A percentile compares a stretch with the other conserved stretches of the same genome.
Evolutionary conservation across 2,329 filamentous ascomycete genomes (phyloP).

Genomic region (Cyclaneusma minus): DNA sequence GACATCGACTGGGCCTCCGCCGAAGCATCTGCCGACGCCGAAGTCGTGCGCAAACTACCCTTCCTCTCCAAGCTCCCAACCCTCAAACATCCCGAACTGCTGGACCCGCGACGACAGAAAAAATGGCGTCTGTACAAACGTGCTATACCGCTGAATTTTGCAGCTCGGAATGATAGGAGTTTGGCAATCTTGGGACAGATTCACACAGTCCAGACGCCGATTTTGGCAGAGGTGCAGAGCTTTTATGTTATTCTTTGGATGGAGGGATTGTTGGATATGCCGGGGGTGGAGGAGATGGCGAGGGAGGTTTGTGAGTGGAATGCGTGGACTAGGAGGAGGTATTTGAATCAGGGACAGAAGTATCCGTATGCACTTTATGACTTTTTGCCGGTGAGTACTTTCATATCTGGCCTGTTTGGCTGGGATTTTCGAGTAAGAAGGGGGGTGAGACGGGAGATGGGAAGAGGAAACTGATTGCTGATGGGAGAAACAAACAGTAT

Average conservation of each 20-base stretch:
- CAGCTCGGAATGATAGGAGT: conserved; percentile 15
- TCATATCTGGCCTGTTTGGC: neutral
- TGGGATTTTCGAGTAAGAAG: too few species aligned
- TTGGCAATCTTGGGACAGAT: conserved; percentile 17
- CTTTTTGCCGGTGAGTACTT: conserved; percentile 15
- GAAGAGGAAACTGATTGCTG: conserved; percentile 2
- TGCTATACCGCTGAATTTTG: conserved; percentile 9
- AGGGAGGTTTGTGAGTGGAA: conserved; percentile 18
- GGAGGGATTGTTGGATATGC: conserved; percentile 16
- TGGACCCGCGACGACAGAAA: conserved; percentile 9
- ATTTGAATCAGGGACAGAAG: conserved; percentile 16
- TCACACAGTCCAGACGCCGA: conserved; percentile 17
- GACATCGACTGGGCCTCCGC: conserved; percentile 11
- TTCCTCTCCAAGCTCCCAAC: conserved; percentile 9
- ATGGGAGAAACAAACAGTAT: conserved; percentile 10
- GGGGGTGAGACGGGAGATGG: too few species aligned
- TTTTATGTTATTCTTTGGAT: conserved; percentile 19
- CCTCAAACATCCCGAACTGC: conserved; percentile 6
- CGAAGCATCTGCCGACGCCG: conserved; percentile 10
- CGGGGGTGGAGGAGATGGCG: conserved; percentile 14
- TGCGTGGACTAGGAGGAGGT: conserved; percentile 19
- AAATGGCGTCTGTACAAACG: conserved; percentile 12
- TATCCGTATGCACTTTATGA: conserved; percentile 19
- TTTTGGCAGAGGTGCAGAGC: conserved; percentile 17
- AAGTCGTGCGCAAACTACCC: conserved; percentile 13